phyloP scores from a whole-genome alignment of 306 rosid genomes.

The Macrotyloma uniflorum region DNA sequence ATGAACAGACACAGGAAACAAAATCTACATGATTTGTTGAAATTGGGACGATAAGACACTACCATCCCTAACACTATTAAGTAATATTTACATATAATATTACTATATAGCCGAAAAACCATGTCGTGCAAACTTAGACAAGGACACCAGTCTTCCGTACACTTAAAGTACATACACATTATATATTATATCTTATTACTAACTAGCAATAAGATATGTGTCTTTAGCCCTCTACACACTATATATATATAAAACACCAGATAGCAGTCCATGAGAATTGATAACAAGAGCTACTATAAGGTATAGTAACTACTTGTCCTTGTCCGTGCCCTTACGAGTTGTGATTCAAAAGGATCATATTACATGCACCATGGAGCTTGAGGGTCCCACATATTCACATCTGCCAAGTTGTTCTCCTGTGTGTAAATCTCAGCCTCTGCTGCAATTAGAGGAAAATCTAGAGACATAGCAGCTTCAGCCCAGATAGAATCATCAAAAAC shows the following conservation, averaged over 20 bases:
- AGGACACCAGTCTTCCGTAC: background rate
- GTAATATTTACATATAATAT: background rate
- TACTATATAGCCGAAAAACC: background rate
- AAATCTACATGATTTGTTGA: background rate
- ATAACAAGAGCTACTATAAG: background rate
- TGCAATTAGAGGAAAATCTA: conserved; percentile 57
- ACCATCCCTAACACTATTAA: background rate
- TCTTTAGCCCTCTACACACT: background rate
- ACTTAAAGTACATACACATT: background rate
- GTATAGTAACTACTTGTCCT: background rate
- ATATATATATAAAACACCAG: background rate
- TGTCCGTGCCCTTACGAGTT: background rate
- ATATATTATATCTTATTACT: background rate
- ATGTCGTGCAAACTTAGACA: background rate
- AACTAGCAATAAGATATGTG: background rate
- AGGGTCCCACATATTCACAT: conserved; percentile 54
- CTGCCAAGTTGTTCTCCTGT: conserved; percentile 35
- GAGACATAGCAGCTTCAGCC: conserved; percentile 75
- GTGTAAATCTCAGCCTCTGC: conserved; percentile 32
- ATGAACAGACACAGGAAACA: too few species aligned
- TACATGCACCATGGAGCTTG: conserved; percentile 65
- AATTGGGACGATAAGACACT: too few species aligned
- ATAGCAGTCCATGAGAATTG: background rate
- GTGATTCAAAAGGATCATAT: background rate
- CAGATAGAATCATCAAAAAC: conserved; percentile 68